These are phyloP conservation scores for Tephrocybe sp. DNA, from an alignment of 768 basidiomycete species.

Conservation along the genomic window DNA sequence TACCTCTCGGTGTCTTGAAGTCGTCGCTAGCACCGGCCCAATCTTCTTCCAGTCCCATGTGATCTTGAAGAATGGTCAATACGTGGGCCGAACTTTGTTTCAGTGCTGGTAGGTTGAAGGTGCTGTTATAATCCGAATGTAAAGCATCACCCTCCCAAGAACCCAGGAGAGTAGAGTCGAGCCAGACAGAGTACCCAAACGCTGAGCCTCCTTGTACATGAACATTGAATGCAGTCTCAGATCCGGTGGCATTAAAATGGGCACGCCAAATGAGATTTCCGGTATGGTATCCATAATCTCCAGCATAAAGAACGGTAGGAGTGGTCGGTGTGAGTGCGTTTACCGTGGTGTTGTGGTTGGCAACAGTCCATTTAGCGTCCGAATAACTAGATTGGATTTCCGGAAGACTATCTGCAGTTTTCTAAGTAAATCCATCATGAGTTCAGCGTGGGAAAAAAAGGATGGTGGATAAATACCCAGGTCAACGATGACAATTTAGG, in stretches of 20 bases:
- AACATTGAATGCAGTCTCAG: conserved; percentile 40
- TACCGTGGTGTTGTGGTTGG: conserved; percentile 36
- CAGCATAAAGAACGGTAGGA: conserved; percentile 41
- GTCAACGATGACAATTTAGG: conserved; percentile 31
- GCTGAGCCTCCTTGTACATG: conserved; percentile 42
- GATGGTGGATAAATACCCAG: conserved; percentile 29
- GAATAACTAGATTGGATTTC: conserved; percentile 38
- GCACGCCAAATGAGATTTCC: conserved; percentile 52
- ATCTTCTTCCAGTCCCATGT: conserved; percentile 51
- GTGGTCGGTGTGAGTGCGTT: conserved; percentile 37
- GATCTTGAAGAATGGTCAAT: conserved; percentile 51
- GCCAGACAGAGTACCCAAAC: conserved; percentile 49
- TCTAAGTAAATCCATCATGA: conserved; percentile 20
- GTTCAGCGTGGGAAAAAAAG: not conserved
- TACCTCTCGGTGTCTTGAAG: conserved; percentile 49
- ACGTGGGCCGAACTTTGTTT: conserved; percentile 33
- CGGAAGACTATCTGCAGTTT: conserved; percentile 40
- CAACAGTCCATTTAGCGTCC: conserved; percentile 41
- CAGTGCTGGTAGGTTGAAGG: conserved; percentile 33
- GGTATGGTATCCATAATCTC: conserved; percentile 50
- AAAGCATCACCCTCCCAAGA: conserved; percentile 42
- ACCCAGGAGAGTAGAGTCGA: conserved; percentile 44
- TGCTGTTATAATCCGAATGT: conserved; percentile 27
- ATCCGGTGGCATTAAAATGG: conserved; percentile 44
- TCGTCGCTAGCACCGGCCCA: conserved; percentile 37